These are phyloP conservation scores for Alternaria sp. DNA, from an alignment of 2,329 filamentous ascomycete genomes.

Conservation along the genomic window DNA sequence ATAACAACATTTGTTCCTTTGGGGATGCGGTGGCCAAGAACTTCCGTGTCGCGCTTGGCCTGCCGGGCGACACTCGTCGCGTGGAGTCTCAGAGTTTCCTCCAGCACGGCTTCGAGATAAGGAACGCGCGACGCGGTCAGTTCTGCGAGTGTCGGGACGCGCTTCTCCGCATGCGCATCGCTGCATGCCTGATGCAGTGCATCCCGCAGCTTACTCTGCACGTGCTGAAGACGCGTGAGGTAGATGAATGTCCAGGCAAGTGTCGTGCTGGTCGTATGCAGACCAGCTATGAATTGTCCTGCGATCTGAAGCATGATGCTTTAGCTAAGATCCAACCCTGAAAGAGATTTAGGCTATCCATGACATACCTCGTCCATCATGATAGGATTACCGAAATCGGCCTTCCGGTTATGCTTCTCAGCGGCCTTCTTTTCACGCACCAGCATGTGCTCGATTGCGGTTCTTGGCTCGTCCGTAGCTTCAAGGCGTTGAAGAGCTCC, in stretches of 20 bases:
- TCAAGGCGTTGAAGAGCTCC: not conserved
- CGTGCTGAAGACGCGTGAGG: not conserved
- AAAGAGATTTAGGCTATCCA: not conserved
- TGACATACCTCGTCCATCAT: slow-evolving; percentile 16
- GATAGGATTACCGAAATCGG: slow-evolving; percentile 1
- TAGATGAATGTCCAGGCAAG: slow-evolving; percentile 10
- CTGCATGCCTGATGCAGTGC: not conserved
- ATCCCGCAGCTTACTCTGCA: slow-evolving; percentile 6
- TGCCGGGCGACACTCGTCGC: slow-evolving; percentile 40
- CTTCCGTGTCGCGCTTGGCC: slow-evolving; percentile 47
- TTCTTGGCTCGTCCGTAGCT: slow-evolving; percentile 1
- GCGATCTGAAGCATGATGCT: not conserved
- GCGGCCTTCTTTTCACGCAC: slow-evolving; percentile 7
- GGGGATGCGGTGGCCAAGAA: slow-evolving; percentile 52
- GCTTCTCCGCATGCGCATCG: slow-evolving; percentile 1
- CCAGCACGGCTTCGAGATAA: slow-evolving; percentile 53
- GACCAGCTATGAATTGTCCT: slow-evolving; percentile 4
- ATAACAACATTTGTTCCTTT: slow-evolving; percentile 48
- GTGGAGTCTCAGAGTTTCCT: slow-evolving; percentile 49
- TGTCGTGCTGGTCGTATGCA: slow-evolving; percentile 8
- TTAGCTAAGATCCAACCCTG: not conserved
- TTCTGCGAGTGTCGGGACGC: slow-evolving; percentile 4
- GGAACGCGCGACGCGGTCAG: not conserved
- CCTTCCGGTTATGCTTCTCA: slow-evolving; percentile 9
- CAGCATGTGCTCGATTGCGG: slow-evolving; percentile 13